phyloP scores from a whole-genome alignment of 345 rosid species.

The Populus euphratica region DNA sequence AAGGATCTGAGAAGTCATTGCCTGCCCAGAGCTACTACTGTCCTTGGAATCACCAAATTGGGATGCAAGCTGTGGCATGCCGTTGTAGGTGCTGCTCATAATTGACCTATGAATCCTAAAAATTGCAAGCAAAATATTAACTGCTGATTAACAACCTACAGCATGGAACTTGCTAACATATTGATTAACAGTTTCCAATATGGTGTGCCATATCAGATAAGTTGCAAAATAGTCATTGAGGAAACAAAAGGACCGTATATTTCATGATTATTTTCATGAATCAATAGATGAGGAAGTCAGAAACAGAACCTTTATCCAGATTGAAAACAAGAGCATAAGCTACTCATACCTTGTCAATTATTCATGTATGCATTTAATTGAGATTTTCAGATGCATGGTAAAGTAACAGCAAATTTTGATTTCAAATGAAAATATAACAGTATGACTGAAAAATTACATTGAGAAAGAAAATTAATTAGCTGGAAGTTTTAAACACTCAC shows the following conservation, averaged over 20 bases:
- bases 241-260: not conserved
- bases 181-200: not conserved
- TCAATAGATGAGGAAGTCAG: not conserved
- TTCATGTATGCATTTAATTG: not conserved
- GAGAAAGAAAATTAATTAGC: not conserved
- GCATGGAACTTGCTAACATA: not conserved
- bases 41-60: slow-evolving; percentile 28
- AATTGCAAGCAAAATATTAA: slow-evolving; percentile 24
- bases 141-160: not conserved
- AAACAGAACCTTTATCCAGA: not conserved
- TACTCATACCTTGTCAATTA: not conserved
- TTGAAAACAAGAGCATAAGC: slow-evolving; percentile 1
- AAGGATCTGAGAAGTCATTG: slow-evolving; percentile 37
- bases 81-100: slow-evolving; percentile 42
- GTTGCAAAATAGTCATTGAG: not conserved
- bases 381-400: not conserved
- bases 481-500: not conserved
- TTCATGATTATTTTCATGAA: too few relatives aligned
- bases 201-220: not conserved
- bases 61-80: slow-evolving; percentile 39
- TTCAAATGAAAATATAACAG: not conserved
- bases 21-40: slow-evolving; percentile 31
- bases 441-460: too few relatives aligned
- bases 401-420: not conserved
- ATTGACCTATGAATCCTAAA: slow-evolving; percentile 67